Evolutionary conservation across 2,329 filamentous ascomycete species (phyloP), one percentile per base, ranked within the genome.

Genomic region (Plectosphaerella plurivora): DNA sequence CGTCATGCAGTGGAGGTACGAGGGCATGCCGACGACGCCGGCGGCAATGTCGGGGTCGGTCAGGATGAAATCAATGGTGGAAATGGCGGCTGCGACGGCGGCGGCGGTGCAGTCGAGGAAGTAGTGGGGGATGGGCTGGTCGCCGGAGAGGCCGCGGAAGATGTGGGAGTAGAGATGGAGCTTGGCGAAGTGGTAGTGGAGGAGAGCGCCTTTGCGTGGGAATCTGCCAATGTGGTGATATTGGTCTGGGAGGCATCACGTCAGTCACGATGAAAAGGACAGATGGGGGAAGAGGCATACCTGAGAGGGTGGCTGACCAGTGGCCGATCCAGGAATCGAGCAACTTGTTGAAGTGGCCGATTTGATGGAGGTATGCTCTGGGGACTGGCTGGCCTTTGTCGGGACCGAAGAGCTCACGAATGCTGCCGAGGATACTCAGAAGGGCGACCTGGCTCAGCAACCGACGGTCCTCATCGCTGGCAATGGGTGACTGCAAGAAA

Each of bases 361-460:
- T 65, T 50, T 83, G 81, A 10, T 74, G 70, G 28, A 77, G 72
- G 52, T 82, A 79, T 3, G 73, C 71, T 18, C 76, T 69, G 0
- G 76, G 75, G 5, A 84, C 66, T 0, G 74, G 69, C 25, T 79
- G 73, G 16, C 79, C 75, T 0, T 70, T 76, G 48, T 84, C 80
- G 1, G 75, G 75, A 0, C 82, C 81, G 54, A 85, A 84, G 0
- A 80, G 54, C 9, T 82, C 67, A 58, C 77, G 65, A 60, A 83
- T 65, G 62, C 77, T 73, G 62, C 76, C 76, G 56, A 84, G 65
- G n/a, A 84, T 83, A 18, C 77, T 75, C 52, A 85, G 72, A 11
- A 85, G 59, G 0, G 78, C 75, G 10, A 85, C 79, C 57, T 85
- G 82, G 36, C 79, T 82, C 50, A 80, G 68, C 1, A 85, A 69